These are phyloP conservation scores for Glebionis coronaria DNA, from an alignment of 129 eudicot genomes.

Conservation along the genomic window DNA sequence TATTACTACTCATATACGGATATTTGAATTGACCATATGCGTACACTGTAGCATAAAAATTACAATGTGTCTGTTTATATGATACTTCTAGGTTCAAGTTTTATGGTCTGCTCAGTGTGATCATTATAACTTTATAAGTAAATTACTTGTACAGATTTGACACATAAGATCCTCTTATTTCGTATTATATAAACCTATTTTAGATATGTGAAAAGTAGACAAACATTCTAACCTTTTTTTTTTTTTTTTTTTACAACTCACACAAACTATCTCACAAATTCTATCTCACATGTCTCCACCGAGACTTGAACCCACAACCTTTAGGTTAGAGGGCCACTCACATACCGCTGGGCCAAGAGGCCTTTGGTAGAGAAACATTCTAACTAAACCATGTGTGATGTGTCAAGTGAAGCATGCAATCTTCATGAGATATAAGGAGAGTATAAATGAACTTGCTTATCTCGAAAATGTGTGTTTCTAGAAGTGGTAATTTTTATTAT, in stretches of 20 bases:
- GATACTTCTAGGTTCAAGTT: background rate
- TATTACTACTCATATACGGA: background rate
- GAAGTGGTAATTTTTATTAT: background rate
- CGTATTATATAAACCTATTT: background rate
- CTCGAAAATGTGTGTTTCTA: slow-evolving; percentile 3
- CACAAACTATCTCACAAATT: too few relatives aligned
- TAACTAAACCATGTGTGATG: background rate
- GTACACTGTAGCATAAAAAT: background rate
- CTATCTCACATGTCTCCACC: too few relatives aligned
- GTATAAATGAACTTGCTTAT: background rate
- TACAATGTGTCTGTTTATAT: background rate
- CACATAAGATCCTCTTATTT: background rate
- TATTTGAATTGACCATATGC: slow-evolving; percentile 2
- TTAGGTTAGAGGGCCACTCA: too few relatives aligned
- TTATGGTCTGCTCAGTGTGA: background rate
- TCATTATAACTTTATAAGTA: slow-evolving; percentile 1
- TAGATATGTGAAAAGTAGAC: slow-evolving; percentile 1
- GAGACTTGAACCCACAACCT: too few relatives aligned
- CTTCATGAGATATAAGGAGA: background rate
- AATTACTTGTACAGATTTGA: background rate
- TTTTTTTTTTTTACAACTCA: too few relatives aligned
- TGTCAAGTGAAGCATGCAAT: background rate
- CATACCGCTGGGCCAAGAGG: too few relatives aligned
- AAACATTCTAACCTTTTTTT: background rate
- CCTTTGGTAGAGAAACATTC: background rate